Percentiles rank a stretch among this genome's conserved stretches.
These are phyloP conservation scores for Tylopilus vinaceipallidus DNA, from an alignment of 768 basidiomycete species.

Conservation along the genomic window DNA sequence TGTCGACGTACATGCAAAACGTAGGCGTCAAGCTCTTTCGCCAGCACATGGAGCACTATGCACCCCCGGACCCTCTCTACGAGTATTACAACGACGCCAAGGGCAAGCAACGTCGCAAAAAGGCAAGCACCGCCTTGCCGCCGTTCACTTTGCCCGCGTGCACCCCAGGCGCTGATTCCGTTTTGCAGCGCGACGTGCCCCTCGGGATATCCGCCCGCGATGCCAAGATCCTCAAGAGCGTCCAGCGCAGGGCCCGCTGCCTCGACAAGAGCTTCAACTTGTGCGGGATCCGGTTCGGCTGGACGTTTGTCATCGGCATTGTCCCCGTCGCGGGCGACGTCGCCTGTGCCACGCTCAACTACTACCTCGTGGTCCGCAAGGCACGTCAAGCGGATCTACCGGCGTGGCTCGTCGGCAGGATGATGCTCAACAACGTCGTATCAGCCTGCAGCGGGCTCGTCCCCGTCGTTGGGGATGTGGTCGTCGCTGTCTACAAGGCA, in stretches of 20 bases:
- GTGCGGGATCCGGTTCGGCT: constrained; percentile 82
- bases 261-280: constrained; percentile 85
- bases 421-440: constrained; percentile 76
- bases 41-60: constrained; percentile 62
- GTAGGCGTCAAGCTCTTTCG: constrained; percentile 61
- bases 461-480: constrained; percentile 73
- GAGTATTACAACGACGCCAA: constrained; percentile 35
- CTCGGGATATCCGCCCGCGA: constrained; percentile 78
- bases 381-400: constrained; percentile 72
- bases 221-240: constrained; percentile 65
- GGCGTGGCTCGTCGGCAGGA: constrained; percentile 62
- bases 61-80: constrained; percentile 74
- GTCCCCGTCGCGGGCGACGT: constrained; percentile 71
- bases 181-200: constrained; percentile 61
- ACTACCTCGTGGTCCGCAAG: constrained; percentile 73
- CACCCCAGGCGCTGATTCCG: constrained; percentile 24
- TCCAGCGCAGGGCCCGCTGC: constrained; percentile 76
- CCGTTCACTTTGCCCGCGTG: constrained; percentile 28
- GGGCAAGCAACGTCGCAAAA: constrained; percentile 32
- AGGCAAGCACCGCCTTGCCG: constrained; percentile 32
- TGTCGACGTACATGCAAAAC: constrained; percentile 36
- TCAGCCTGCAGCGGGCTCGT: constrained; percentile 65
- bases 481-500: constrained; percentile 77
- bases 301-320: constrained; percentile 79
- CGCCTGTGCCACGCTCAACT: constrained; percentile 62